phyloP scores from a whole-genome alignment of 2,329 filamentous ascomycete species.

The Botrytis cinerea region DNA sequence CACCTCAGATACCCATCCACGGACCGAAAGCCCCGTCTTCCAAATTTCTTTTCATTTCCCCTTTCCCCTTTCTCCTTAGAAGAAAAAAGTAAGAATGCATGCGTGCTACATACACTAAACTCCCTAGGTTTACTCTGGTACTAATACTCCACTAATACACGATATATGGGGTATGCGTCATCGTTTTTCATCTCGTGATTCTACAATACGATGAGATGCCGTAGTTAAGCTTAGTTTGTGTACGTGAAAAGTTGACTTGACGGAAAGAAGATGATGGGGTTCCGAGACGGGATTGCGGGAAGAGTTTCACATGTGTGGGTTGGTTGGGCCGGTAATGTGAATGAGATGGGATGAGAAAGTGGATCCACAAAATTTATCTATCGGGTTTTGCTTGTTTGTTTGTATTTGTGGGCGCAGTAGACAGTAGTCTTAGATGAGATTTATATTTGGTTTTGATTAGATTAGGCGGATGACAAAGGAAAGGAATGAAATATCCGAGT shows the following conservation, averaged over 20 bases:
- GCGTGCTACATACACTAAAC: background rate
- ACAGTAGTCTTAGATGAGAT: background rate
- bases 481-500: too few relatives aligned
- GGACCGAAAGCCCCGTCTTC: background rate
- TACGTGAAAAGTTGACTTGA: background rate
- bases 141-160: background rate
- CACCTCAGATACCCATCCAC: background rate
- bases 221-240: background rate
- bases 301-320: background rate
- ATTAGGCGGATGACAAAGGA: background rate
- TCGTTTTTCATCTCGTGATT: background rate
- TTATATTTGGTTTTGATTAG: background rate
- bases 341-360: background rate
- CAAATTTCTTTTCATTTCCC: background rate
- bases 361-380: background rate
- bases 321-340: background rate
- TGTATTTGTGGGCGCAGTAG: background rate
- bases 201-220: background rate
- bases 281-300: constrained; percentile 16
- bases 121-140: background rate
- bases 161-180: background rate
- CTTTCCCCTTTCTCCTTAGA: background rate
- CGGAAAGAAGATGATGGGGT: background rate
- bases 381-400: background rate
- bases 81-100: background rate